A percentile compares a stretch with the other conserved stretches of the same genome.
These are phyloP conservation scores for Adansonia rubrostipa DNA, from an alignment of 441 rosid species.

Conservation along the genomic window DNA sequence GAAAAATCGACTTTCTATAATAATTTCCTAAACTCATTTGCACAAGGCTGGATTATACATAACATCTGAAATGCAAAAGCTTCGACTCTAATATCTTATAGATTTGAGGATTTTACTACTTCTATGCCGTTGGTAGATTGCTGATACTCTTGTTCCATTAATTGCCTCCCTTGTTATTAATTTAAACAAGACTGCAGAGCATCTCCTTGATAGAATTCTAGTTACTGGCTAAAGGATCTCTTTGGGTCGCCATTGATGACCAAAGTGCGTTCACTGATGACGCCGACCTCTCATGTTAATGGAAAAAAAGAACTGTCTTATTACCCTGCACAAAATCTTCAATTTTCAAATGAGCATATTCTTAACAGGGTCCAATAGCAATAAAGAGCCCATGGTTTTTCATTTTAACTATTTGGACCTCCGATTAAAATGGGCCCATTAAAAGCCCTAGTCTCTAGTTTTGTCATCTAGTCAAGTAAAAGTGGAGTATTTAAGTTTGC, in stretches of 20 bases:
- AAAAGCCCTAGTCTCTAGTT: not conserved
- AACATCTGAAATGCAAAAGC: too few relatives aligned
- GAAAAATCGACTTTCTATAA: not conserved
- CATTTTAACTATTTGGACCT: not conserved
- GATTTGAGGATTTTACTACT: not conserved
- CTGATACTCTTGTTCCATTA: not conserved
- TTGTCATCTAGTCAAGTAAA: not conserved
- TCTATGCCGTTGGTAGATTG: not conserved
- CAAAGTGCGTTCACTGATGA: too few relatives aligned
- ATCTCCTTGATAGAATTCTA: not conserved
- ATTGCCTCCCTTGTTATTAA: not conserved
- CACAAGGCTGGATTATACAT: too few relatives aligned
- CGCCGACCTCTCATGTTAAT: too few relatives aligned
- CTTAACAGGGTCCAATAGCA: slow-evolving; percentile 73
- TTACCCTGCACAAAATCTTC: not conserved
- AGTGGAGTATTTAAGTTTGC: not conserved
- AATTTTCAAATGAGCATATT: not conserved
- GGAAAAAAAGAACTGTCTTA: not conserved
- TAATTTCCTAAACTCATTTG: not conserved
- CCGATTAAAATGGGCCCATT: not conserved
- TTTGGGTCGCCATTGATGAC: not conserved
- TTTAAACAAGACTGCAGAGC: not conserved
- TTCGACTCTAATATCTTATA: not conserved
- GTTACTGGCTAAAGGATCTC: not conserved
- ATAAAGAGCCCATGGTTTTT: slow-evolving; percentile 19